Evolutionary conservation across 805 yeast species (phyloP), one percentile per base, ranked within the genome.

Genomic region (Tetrapisispora iriomotensis): DNA sequence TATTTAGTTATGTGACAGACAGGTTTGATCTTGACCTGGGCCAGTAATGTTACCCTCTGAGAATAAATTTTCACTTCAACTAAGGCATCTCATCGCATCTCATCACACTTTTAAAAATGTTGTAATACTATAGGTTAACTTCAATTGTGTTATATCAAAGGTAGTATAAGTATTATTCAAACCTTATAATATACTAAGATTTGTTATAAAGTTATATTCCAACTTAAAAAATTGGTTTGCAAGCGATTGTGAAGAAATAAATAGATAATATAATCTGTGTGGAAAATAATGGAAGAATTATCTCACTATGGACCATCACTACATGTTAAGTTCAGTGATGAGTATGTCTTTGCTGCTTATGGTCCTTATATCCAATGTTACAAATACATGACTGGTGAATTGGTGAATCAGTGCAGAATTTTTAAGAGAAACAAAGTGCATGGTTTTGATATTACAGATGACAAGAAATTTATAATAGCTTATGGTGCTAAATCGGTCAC

Each of bases 391-490:
- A 53, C 64, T 0, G 65, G 67, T 5, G 39, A 53, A 18, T 56
- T 73, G 17, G 21, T 75, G 2, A 58, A 53, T 40, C 53, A 62
- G 17, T 60, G 63, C 29, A 66, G 68, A 38, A 58, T 84, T 1
- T 82, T 90, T 56, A 56, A 60, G n/a, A 67, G 77, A 39, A 84
- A 85, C 60, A 88, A 86, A 54, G 77, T 90, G 27, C 96, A 90
- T 55, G 82, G 85, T n/a, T 74, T 90, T 24, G 58, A 68, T 2
- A 56, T 75, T 8, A 37, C 41, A 14, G 59, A 56, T 5, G 59
- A 61, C 1, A 62, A 58, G 1, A 43, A 54, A 0, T 47, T 67
- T 4, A 17, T 33, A 4, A 48, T 74, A 0, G 61, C 75, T 1
- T 76, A 75, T 64, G 97, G 97, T 29, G 88, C 82, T 2, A 69